Conservation (phyloP, 352 stramenopile species). For the Plasmopara viticola region DNA sequence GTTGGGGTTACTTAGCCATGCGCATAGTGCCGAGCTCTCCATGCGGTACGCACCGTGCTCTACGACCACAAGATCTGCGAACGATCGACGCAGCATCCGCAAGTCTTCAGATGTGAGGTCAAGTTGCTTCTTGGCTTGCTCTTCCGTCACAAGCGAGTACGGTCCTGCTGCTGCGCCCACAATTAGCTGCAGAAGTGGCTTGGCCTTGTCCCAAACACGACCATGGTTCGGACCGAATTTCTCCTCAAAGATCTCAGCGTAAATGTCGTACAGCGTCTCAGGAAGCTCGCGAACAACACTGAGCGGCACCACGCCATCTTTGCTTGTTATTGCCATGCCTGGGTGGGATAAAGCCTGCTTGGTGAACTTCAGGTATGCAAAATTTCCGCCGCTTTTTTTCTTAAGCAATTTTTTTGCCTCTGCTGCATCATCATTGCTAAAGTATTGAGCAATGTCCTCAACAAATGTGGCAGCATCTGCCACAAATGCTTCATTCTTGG, state of each 20-base stretch:
- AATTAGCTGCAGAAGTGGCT: slow-evolving; percentile 68
- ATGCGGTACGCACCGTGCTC: slow-evolving; percentile 64
- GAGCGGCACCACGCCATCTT: slow-evolving; percentile 48
- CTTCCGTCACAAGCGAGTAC: slow-evolving; percentile 67
- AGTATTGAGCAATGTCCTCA: slow-evolving; percentile 49
- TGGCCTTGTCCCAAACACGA: slow-evolving; percentile 73
- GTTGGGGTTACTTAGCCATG: slow-evolving; percentile 54
- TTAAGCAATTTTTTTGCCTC: slow-evolving; percentile 51
- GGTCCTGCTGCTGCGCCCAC: slow-evolving; percentile 58
- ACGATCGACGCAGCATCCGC: slow-evolving; percentile 59
- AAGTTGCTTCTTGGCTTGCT: slow-evolving; percentile 55
- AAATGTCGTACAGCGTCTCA: slow-evolving; percentile 78
- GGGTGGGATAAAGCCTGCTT: slow-evolving; percentile 67
- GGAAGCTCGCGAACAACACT: slow-evolving; percentile 67
- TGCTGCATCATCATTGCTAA: slow-evolving; percentile 33
- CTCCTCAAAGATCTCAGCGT: slow-evolving; percentile 81
- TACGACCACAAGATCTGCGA: slow-evolving; percentile 69
- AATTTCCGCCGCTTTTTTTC: slow-evolving; percentile 69
- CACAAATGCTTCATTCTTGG: slow-evolving; percentile 52
- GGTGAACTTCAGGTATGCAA: slow-evolving; percentile 76
- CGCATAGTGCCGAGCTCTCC: slow-evolving; percentile 57
- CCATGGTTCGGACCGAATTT: slow-evolving; percentile 73
- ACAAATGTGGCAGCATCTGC: slow-evolving; percentile 48
- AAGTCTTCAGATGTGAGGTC: slow-evolving; percentile 54
- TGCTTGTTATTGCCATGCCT: slow-evolving; percentile 31